phyloP scores from a whole-genome alignment of 202 grass and related monocot genomes.

The Bolboschoenoplectus hybrid region DNA sequence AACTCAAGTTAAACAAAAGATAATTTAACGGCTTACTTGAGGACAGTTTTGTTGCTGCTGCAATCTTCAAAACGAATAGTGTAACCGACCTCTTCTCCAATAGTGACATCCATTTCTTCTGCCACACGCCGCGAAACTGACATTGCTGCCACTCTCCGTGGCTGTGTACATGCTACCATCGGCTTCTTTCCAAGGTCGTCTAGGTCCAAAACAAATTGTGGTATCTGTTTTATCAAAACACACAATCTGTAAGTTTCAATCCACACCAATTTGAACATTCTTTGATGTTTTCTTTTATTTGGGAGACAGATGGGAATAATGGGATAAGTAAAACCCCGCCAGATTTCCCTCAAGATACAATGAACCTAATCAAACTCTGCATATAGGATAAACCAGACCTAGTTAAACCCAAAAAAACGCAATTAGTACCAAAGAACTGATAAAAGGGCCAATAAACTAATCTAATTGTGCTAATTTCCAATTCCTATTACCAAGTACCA shows the following conservation, averaged over 20 bases:
- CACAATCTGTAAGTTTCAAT: slow-evolving; percentile 9
- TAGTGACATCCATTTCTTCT: slow-evolving; percentile 91
- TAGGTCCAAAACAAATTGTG: slow-evolving; percentile 81
- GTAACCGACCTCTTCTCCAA: slow-evolving; percentile 88
- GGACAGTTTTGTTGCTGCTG: slow-evolving; percentile 83
- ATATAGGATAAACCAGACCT: not conserved
- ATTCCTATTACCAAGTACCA: not conserved
- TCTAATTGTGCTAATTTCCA: slow-evolving; percentile 1
- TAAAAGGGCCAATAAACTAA: not conserved
- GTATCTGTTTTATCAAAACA: slow-evolving; percentile 59
- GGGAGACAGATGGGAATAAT: not conserved
- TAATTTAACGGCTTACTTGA: slow-evolving; percentile 67
- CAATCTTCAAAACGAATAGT: slow-evolving; percentile 93
- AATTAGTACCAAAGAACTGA: not conserved
- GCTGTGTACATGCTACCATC: slow-evolving; percentile 83
- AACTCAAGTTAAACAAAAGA: slow-evolving; percentile 27
- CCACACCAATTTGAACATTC: not conserved
- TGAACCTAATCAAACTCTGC: not conserved
- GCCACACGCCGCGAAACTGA: slow-evolving; percentile 85
- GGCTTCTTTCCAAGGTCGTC: slow-evolving; percentile 58
- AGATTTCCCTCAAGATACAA: not conserved
- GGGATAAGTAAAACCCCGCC: slow-evolving; percentile 3
- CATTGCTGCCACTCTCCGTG: slow-evolving; percentile 77
- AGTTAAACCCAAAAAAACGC: not conserved
- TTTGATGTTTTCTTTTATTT: not conserved